Evolutionary conservation across 176 grass and related monocot species (phyloP).

Genomic region (Alopecurus myosuroides): DNA sequence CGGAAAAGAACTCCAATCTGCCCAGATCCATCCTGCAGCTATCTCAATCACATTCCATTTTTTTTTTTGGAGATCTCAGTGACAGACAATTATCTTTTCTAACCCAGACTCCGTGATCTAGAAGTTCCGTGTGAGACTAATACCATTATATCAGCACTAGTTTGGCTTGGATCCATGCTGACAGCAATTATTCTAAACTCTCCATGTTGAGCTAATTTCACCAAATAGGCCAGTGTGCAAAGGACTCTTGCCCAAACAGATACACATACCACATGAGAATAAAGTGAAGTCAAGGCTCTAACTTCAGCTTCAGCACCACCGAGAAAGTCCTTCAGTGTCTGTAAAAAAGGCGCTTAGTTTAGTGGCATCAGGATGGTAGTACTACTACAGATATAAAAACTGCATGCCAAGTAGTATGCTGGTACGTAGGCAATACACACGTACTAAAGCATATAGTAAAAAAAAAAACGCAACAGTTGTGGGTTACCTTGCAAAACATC

Average conservation of each 20-base stretch:
- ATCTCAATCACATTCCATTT: neutral
- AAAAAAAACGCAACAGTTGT: conserved; percentile 6
- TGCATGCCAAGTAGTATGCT: neutral
- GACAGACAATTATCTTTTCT: neutral
- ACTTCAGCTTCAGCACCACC: conserved; percentile 88
- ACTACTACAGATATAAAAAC: neutral
- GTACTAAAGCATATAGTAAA: neutral
- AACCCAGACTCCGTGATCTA: neutral
- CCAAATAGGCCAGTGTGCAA: neutral
- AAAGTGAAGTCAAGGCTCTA: conserved; percentile 85
- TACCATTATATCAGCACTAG: neutral
- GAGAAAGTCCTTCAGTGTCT: conserved; percentile 93
- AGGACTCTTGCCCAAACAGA: conserved; percentile 9
- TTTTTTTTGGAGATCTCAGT: neutral
- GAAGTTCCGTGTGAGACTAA: neutral
- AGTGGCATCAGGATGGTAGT: neutral
- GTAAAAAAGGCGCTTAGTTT: conserved; percentile 31
- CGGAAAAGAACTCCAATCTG: neutral
- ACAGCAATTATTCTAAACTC: neutral
- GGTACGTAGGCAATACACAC: neutral
- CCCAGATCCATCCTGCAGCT: neutral
- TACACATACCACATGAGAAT: conserved; percentile 88
- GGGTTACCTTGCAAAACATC: conserved; percentile 63
- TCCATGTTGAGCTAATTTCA: neutral
- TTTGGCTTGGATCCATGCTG: neutral